Conservation (phyloP, 768 basidiomycete genomes). For the Psilocybe subaeruginosa region DNA sequence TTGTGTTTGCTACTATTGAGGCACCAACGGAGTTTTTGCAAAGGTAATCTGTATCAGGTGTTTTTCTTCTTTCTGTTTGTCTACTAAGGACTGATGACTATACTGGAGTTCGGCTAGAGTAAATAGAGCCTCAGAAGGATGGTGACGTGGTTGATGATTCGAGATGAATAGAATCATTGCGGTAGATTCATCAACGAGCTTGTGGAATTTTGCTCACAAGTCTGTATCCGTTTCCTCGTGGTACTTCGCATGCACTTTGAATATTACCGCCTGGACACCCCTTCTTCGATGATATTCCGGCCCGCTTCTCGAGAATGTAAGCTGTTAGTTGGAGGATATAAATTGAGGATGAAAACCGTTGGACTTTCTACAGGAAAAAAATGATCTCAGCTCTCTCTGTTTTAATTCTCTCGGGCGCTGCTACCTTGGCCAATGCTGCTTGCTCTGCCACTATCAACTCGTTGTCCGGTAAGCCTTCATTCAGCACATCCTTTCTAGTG, state of each 20-base stretch:
- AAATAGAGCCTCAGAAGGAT: neutral
- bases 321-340: neutral
- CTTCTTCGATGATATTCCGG: neutral
- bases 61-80: neutral
- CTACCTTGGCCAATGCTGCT: conserved; percentile 21
- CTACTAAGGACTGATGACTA: neutral
- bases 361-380: neutral
- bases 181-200: neutral
- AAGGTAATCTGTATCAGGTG: neutral
- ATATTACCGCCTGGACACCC: neutral
- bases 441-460: conserved; percentile 62
- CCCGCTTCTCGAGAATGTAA: neutral
- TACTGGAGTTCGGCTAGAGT: neutral
- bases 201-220: conserved; percentile 2
- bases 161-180: neutral
- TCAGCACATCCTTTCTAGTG: neutral
- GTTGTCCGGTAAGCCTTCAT: conserved; percentile 32
- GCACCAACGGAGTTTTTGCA: neutral
- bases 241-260: neutral
- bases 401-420: conserved; percentile 16
- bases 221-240: neutral
- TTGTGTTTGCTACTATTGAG: neutral
- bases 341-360: neutral
- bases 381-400: conserved; percentile 18
- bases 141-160: neutral